Percentiles rank a stretch among this genome's conserved stretches.
Evolutionary conservation across 768 basidiomycete species (phyloP).

Genomic region (Phanerodontia chrysosporium): DNA sequence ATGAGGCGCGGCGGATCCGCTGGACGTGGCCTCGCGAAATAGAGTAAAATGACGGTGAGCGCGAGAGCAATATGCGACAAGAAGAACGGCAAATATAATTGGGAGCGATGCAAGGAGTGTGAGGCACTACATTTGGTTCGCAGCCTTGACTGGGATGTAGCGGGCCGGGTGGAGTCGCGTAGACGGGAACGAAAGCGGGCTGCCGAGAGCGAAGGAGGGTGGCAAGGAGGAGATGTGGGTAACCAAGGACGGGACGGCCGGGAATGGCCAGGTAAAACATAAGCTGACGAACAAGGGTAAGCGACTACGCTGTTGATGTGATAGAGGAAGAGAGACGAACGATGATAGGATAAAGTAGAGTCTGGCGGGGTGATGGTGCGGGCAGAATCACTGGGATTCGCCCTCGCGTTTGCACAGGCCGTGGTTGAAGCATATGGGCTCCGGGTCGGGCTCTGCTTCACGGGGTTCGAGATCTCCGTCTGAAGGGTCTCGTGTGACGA

Average conservation of each 20-base stretch:
- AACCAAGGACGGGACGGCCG: neutral
- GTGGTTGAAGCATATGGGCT: neutral
- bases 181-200: too few species aligned
- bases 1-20: neutral
- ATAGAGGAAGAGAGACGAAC: neutral
- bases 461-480: neutral
- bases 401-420: constrained; percentile 1
- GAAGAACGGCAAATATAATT: neutral
- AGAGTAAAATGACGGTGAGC: neutral
- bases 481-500: neutral
- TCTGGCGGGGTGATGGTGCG: neutral
- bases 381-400: neutral
- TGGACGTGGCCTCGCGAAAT: neutral
- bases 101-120: neutral
- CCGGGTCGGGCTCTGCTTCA: neutral
- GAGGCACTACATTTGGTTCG: neutral
- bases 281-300: too few species aligned
- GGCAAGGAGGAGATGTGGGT: neutral
- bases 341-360: neutral
- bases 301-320: too few species aligned
- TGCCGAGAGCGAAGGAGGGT: neutral
- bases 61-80: neutral
- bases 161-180: neutral
- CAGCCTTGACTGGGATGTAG: neutral
- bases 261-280: too few species aligned